These are phyloP conservation scores for Mortierella hygrophila DNA, from an alignment of 192 early-diverging fungal genomes.

Conservation along the genomic window DNA sequence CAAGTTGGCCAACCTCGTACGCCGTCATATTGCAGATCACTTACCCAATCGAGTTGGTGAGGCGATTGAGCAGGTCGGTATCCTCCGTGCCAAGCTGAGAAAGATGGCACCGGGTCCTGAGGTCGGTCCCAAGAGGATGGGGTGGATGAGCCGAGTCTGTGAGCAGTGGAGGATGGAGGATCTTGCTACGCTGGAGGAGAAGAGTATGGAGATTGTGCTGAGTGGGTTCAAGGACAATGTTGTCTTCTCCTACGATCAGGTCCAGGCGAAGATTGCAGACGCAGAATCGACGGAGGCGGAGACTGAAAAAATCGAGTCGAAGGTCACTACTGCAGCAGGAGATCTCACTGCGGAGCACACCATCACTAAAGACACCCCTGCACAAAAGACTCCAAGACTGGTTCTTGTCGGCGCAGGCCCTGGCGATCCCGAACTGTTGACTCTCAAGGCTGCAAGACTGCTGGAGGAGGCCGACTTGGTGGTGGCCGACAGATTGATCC, in stretches of 20 bases:
- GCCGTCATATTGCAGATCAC: slow-evolving; percentile 72
- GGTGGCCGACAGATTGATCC: slow-evolving; percentile 85
- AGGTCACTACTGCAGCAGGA: background rate
- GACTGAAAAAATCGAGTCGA: background rate
- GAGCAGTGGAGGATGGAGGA: slow-evolving; percentile 87
- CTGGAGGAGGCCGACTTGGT: slow-evolving; percentile 85
- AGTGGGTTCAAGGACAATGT: slow-evolving; percentile 68
- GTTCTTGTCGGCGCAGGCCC: slow-evolving; percentile 88
- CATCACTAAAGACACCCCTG: background rate
- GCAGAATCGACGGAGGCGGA: background rate
- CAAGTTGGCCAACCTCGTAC: slow-evolving; percentile 85
- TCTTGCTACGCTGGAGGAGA: slow-evolving; percentile 74
- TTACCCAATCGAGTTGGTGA: slow-evolving; percentile 73
- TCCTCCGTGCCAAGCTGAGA: slow-evolving; percentile 72
- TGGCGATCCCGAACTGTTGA: slow-evolving; percentile 86
- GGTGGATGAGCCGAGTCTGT: slow-evolving; percentile 86
- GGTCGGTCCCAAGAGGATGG: slow-evolving; percentile 81
- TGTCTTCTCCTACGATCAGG: slow-evolving; percentile 43
- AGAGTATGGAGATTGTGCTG: slow-evolving; percentile 69
- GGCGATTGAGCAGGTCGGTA: slow-evolving; percentile 80
- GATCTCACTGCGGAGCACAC: background rate
- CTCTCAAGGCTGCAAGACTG: slow-evolving; percentile 72
- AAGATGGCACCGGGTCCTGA: slow-evolving; percentile 73
- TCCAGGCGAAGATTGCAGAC: slow-evolving; percentile 12
- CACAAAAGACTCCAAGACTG: slow-evolving; percentile 41